Conservation (phyloP, 2,329 filamentous ascomycete species). For the Colletotrichum melonis region DNA sequence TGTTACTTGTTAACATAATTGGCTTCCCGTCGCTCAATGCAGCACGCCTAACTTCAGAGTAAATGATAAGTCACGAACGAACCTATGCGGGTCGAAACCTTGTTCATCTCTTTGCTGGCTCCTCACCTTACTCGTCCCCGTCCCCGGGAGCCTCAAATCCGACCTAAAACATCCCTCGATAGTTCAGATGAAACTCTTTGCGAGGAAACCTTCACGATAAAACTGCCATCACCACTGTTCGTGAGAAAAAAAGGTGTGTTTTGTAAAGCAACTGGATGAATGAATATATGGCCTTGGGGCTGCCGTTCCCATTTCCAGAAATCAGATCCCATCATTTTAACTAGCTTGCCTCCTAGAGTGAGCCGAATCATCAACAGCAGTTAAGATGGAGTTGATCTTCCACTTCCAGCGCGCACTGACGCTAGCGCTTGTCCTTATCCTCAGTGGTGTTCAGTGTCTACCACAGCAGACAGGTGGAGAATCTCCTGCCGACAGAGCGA, state of each 20-base stretch:
- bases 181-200: slow-evolving; percentile 13
- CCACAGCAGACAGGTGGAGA: slow-evolving; percentile 7
- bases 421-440: background rate
- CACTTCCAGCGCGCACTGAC: background rate
- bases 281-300: too few species aligned
- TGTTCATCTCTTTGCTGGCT: background rate
- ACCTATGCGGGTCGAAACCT: background rate
- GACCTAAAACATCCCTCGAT: background rate
- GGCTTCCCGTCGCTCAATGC: background rate
- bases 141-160: background rate
- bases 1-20: background rate
- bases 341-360: background rate
- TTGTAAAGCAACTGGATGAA: too few species aligned
- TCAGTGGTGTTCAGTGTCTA: background rate
- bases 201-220: background rate
- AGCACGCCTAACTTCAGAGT: too few species aligned
- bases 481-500: slow-evolving; percentile 43
- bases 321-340: rapidly evolving
- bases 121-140: background rate
- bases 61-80: background rate
- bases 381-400: background rate
- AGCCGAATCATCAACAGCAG: background rate
- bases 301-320: background rate
- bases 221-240: background rate
- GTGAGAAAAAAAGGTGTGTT: background rate